Conservation (phyloP, 2,329 filamentous ascomycete genomes). For the Diaporthe velutina region DNA sequence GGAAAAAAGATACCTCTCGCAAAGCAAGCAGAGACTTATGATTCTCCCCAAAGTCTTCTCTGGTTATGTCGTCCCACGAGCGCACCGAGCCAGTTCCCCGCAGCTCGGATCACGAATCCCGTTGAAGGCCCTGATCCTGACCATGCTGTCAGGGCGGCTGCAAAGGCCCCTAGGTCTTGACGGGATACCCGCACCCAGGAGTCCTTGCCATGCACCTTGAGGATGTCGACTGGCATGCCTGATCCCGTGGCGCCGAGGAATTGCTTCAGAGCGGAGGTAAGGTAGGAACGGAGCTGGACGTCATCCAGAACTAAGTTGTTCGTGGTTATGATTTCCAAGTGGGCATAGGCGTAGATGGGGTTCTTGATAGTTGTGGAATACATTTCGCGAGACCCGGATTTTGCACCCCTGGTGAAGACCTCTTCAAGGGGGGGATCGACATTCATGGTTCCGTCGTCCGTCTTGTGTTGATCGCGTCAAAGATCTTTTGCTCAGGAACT, state of each 20-base stretch:
- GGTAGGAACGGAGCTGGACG: conserved; percentile 73
- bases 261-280: conserved; percentile 72
- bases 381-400: conserved; percentile 60
- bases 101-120: conserved; percentile 67
- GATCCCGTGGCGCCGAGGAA: conserved; percentile 79
- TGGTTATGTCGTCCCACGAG: conserved; percentile 65
- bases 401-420: conserved; percentile 42
- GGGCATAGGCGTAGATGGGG: conserved; percentile 69
- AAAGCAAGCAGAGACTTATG: conserved; percentile 17
- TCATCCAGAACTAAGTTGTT: conserved; percentile 62
- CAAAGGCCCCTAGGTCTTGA: conserved; percentile 70
- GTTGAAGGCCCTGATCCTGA: conserved; percentile 63
- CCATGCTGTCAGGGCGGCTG: conserved; percentile 77
- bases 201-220: conserved; percentile 68
- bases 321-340: conserved; percentile 60
- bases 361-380: conserved; percentile 64
- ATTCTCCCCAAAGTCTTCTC: conserved; percentile 60
- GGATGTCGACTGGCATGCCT: conserved; percentile 77
- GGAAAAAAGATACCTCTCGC: conserved; percentile 22
- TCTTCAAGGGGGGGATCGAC: conserved; percentile 38
- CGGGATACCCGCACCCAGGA: conserved; percentile 76
- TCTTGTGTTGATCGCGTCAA: background rate
- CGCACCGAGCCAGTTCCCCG: conserved; percentile 74
- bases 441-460: conserved; percentile 42
- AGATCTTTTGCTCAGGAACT: background rate